Percentiles rank a stretch among this genome's conserved stretches.
Evolutionary conservation across 148 eudicot genomes (phyloP).

Genomic region (Cornus suecica): DNA sequence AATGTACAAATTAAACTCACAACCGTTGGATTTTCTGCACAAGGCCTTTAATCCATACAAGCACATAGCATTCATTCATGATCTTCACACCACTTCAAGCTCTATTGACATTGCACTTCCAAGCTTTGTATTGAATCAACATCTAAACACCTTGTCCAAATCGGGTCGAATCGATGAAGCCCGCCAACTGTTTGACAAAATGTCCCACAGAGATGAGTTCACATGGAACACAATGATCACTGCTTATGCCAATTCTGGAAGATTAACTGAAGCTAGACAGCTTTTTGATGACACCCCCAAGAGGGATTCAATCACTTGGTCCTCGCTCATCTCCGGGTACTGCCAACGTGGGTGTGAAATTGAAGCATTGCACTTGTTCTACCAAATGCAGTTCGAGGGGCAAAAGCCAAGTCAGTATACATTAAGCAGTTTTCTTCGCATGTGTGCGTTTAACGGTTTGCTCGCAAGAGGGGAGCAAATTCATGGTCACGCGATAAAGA

Average conservation of each 20-base stretch:
- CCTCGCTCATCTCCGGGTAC: conserved; percentile 67
- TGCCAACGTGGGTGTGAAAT: conserved; percentile 44
- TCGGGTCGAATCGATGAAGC: conserved; percentile 54
- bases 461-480: conserved; percentile 51
- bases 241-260: conserved; percentile 53
- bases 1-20: conserved; percentile 10
- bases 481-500: conserved; percentile 58
- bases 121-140: conserved; percentile 17
- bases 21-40: not conserved
- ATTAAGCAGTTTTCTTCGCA: conserved; percentile 60
- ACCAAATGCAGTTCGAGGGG: conserved; percentile 56
- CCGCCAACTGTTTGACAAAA: conserved; percentile 55
- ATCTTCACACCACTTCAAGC: conserved; percentile 10
- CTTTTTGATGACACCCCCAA: conserved; percentile 55
- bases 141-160: conserved; percentile 22
- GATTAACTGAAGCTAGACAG: conserved; percentile 50
- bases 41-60: not conserved
- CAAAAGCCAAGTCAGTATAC: conserved; percentile 61
- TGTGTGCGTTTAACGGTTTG: conserved; percentile 53
- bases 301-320: conserved; percentile 73
- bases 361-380: conserved; percentile 52
- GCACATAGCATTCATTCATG: not conserved
- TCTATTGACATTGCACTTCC: not conserved
- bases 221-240: conserved; percentile 71
- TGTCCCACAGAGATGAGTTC: conserved; percentile 66